Percentiles rank a stretch among this genome's conserved stretches.
Evolutionary conservation across 78 protist species (phyloP).

Genomic region (Parvularia atlantis): DNA sequence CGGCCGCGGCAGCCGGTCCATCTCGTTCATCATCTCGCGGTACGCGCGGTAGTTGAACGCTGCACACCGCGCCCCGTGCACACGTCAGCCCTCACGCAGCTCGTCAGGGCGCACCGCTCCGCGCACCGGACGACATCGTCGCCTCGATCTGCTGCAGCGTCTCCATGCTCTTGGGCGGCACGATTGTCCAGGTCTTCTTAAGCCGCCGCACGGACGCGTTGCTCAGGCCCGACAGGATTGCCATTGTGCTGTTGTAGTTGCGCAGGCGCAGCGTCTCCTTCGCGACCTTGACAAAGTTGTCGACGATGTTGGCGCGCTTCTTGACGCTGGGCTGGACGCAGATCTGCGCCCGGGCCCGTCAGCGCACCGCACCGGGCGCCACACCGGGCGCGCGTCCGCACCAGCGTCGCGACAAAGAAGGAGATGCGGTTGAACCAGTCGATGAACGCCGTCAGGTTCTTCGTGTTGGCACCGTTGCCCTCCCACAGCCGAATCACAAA

Average conservation of each 20-base stretch:
- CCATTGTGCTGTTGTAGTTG: not conserved
- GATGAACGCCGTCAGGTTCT: too few species aligned
- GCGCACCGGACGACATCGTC: not conserved
- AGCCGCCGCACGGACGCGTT: not conserved
- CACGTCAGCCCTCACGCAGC: too few species aligned
- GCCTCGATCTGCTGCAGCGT: not conserved
- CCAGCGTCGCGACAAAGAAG: too few species aligned
- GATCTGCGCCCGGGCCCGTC: not conserved
- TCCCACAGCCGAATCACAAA: too few species aligned
- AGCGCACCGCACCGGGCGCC: not conserved
- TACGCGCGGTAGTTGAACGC: not conserved
- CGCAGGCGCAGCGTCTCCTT: not conserved
- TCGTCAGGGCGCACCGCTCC: too few species aligned
- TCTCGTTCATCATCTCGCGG: not conserved
- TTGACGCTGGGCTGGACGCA: not conserved
- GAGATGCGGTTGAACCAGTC: too few species aligned
- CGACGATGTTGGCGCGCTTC: not conserved
- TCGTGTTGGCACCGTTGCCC: too few species aligned
- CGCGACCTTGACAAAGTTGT: not conserved
- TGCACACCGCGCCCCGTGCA: too few species aligned
- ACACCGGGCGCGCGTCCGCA: too few species aligned
- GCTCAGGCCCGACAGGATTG: not conserved
- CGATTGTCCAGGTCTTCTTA: not conserved
- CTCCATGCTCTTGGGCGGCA: not conserved
- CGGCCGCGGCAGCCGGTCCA: not conserved